These are phyloP conservation scores for Penicillium angulare DNA, from an alignment of 495 filamentous ascomycete species.

Conservation along the genomic window DNA sequence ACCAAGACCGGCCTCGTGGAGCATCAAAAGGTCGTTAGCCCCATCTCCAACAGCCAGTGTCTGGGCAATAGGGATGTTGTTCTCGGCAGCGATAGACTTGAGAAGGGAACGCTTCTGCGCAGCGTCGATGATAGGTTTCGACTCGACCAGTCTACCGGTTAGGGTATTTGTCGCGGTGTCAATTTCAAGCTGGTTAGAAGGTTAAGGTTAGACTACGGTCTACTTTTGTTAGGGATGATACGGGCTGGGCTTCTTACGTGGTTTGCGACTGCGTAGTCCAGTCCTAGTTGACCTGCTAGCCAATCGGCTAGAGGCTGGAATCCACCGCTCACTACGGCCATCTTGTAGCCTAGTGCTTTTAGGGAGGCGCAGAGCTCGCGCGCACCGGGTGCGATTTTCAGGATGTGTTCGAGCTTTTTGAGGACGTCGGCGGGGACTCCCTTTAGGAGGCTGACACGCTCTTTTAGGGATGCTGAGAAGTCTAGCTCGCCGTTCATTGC, in stretches of 20 bases:
- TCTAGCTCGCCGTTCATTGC: slow-evolving; percentile 98
- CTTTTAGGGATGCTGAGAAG: slow-evolving; percentile 76
- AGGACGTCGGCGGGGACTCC: slow-evolving; percentile 80
- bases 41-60: slow-evolving; percentile 89
- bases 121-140: slow-evolving; percentile 77
- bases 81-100: slow-evolving; percentile 69
- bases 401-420: slow-evolving; percentile 64
- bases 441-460: slow-evolving; percentile 75
- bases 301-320: slow-evolving; percentile 87
- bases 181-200: slow-evolving; percentile 20
- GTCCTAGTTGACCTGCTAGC: slow-evolving; percentile 73
- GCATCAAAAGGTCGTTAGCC: slow-evolving; percentile 94
- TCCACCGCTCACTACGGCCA: slow-evolving; percentile 87
- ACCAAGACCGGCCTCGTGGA: slow-evolving; percentile 81
- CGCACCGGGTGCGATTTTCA: slow-evolving; percentile 82
- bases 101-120: slow-evolving; percentile 76
- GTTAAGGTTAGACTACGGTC: not conserved
- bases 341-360: slow-evolving; percentile 73
- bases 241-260: slow-evolving; percentile 50
- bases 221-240: too few relatives aligned
- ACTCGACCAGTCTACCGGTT: slow-evolving; percentile 70
- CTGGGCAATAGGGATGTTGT: slow-evolving; percentile 69
- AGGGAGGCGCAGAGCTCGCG: slow-evolving; percentile 67
- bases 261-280: slow-evolving; percentile 88
- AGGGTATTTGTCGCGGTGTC: slow-evolving; percentile 62